phyloP scores from a whole-genome alignment of 169 alveolate genomes.

The Babesia ovis region DNA sequence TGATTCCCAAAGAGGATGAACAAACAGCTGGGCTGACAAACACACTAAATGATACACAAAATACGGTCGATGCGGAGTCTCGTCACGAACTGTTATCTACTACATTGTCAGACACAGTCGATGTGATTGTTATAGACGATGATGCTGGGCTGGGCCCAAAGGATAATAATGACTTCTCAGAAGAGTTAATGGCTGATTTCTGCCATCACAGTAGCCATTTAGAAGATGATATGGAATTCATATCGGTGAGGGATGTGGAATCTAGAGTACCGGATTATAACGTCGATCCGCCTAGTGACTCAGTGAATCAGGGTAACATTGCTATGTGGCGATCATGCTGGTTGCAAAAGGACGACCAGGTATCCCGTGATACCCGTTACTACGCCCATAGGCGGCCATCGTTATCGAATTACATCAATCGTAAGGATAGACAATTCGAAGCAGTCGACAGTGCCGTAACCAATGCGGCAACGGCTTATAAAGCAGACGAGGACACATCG shows the following conservation, averaged over 20 bases:
- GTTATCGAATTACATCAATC: too few relatives aligned
- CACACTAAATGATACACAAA: too few relatives aligned
- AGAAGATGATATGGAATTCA: conserved; percentile 3
- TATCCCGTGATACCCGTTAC: not conserved
- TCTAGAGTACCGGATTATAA: conserved; percentile 26
- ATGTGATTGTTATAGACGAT: conserved; percentile 21
- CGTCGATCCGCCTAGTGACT: not conserved
- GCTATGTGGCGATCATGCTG: conserved; percentile 30
- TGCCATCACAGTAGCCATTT: not conserved
- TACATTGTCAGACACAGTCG: not conserved
- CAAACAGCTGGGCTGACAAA: too few relatives aligned
- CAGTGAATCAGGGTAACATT: not conserved
- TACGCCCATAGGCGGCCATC: not conserved
- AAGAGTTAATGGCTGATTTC: not conserved
- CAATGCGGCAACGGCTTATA: not conserved
- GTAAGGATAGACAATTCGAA: not conserved
- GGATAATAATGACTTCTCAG: not conserved
- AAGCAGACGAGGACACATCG: conserved; percentile 1
- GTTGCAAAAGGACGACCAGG: not conserved
- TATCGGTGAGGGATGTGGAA: conserved; percentile 3
- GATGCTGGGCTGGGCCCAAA: not conserved
- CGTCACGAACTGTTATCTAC: not conserved
- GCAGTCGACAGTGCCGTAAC: not conserved
- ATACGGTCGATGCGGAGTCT: not conserved
- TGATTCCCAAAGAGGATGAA: too few relatives aligned